A percentile compares a stretch with the other conserved stretches of the same genome.
These are phyloP conservation scores for Cryphonectria japonica DNA, from an alignment of 2,329 filamentous ascomycete genomes.

Conservation along the genomic window DNA sequence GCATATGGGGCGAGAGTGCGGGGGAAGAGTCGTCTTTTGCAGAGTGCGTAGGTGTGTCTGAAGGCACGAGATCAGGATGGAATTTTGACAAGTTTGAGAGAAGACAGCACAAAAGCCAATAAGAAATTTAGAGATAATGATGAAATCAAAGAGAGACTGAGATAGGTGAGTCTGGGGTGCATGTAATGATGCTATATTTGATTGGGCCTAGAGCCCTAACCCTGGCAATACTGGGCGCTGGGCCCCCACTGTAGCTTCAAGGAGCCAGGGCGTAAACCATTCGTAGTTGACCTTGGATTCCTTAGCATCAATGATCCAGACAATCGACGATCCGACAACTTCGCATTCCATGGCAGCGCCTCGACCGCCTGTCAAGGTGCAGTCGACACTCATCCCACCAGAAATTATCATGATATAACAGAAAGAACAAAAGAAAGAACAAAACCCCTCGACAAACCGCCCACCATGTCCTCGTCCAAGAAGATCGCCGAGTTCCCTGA, in stretches of 20 bases:
- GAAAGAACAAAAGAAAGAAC: neutral
- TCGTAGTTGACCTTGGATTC: neutral
- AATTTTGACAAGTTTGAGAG: neutral
- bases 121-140: neutral
- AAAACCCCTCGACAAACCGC: neutral
- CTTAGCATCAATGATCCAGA: neutral
- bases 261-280: neutral
- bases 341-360: neutral
- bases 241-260: neutral
- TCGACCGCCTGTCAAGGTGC: constrained; percentile 6
- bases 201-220: neutral
- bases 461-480: constrained; percentile 53
- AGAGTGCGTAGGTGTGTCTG: neutral
- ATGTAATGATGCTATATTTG: neutral
- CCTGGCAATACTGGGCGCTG: neutral
- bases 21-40: constrained; percentile 29
- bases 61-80: neutral
- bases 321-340: neutral
- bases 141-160: neutral
- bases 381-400: neutral
- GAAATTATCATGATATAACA: constrained; percentile 20
- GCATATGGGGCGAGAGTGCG: constrained; percentile 38
- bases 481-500: constrained; percentile 67
- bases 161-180: neutral
- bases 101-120: neutral